These are phyloP conservation scores for Crepidotus variabilis DNA, from an alignment of 768 basidiomycete species.

Conservation along the genomic window DNA sequence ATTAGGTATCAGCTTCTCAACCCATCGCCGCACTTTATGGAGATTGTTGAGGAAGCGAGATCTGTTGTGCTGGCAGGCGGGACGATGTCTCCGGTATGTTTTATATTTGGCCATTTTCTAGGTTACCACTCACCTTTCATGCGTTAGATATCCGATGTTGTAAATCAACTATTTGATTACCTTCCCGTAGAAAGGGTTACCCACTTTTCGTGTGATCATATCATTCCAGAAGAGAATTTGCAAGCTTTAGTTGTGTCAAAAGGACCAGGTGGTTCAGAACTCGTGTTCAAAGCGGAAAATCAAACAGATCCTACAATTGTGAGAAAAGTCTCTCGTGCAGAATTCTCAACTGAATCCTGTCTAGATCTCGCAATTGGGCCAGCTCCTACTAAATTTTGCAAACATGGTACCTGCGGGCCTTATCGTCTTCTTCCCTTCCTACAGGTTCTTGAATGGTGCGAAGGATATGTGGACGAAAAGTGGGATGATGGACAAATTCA, in stretches of 20 bases:
- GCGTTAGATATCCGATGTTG: slow-evolving; percentile 82
- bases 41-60: slow-evolving; percentile 78
- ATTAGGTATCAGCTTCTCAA: slow-evolving; percentile 92
- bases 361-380: slow-evolving; percentile 80
- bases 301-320: slow-evolving; percentile 66
- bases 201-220: slow-evolving; percentile 88
- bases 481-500: slow-evolving; percentile 60
- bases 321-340: slow-evolving; percentile 19
- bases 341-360: neutral
- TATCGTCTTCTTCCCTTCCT: slow-evolving; percentile 94
- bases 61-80: slow-evolving; percentile 92
- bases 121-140: neutral
- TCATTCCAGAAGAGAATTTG: slow-evolving; percentile 80
- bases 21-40: slow-evolving; percentile 80
- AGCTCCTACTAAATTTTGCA: slow-evolving; percentile 75
- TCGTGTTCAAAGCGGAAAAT: slow-evolving; percentile 81
- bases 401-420: slow-evolving; percentile 81
- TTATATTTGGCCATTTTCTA: neutral
- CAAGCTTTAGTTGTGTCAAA: slow-evolving; percentile 69
- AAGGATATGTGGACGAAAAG: slow-evolving; percentile 62
- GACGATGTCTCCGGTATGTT: slow-evolving; percentile 92
- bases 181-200: slow-evolving; percentile 59
- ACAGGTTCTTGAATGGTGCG: slow-evolving; percentile 70
- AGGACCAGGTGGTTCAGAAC: slow-evolving; percentile 67
- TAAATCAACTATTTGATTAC: slow-evolving; percentile 72